These are phyloP conservation scores for Pharnaceum exiguum DNA, from an alignment of 148 eudicot species.

Conservation along the genomic window DNA sequence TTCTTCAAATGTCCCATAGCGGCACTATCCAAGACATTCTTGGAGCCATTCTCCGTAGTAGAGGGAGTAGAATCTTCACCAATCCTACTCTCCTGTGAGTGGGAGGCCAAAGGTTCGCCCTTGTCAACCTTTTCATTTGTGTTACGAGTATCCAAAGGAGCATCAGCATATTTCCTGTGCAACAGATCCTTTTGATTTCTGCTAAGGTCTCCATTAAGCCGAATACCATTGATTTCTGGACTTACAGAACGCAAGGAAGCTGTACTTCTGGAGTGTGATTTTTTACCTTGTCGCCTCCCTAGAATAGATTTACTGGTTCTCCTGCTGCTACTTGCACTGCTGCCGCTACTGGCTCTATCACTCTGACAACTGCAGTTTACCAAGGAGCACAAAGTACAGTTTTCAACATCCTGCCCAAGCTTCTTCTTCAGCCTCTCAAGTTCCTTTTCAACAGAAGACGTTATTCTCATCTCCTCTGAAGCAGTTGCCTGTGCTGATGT, in stretches of 20 bases:
- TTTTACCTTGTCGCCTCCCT: constrained; percentile 54
- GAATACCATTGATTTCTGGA: constrained; percentile 15
- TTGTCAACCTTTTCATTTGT: constrained; percentile 5
- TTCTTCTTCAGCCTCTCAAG: constrained; percentile 80
- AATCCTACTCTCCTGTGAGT: neutral
- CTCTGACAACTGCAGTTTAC: constrained; percentile 94
- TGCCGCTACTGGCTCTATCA: constrained; percentile 93
- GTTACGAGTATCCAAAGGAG: constrained; percentile 9
- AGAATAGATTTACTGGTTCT: constrained; percentile 24
- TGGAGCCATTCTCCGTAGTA: constrained; percentile 5
- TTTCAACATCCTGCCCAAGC: constrained; percentile 58
- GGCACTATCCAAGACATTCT: constrained; percentile 2
- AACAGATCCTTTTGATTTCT: constrained; percentile 1
- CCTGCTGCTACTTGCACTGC: constrained; percentile 85
- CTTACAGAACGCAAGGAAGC: constrained; percentile 24
- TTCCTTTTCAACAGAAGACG: constrained; percentile 85
- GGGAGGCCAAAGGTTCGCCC: neutral
- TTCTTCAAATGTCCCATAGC: constrained; percentile 12
- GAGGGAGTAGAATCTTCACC: constrained; percentile 16
- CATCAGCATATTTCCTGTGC: neutral
- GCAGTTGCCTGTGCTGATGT: constrained; percentile 32
- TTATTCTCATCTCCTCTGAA: constrained; percentile 60
- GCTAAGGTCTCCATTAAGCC: neutral
- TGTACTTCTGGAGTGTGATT: constrained; percentile 32
- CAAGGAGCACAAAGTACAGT: constrained; percentile 74